phyloP scores from a whole-genome alignment of 352 stramenopile species.

The Phytopythium cucurbitacearum region DNA sequence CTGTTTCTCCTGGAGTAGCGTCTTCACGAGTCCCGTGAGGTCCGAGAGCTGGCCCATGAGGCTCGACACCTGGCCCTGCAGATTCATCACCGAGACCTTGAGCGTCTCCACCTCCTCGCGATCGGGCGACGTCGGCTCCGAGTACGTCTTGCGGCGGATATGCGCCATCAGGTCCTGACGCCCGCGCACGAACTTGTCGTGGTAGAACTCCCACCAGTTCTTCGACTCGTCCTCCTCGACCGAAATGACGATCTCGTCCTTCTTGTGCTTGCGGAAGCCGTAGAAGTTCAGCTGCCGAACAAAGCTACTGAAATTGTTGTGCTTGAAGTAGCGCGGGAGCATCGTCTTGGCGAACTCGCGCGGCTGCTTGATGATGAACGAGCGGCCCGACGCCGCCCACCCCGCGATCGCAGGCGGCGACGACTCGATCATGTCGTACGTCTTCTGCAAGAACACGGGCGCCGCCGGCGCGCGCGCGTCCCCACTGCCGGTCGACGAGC shows the following conservation, averaged over 20 bases:
- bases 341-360: constrained; percentile 90
- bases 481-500: constrained; percentile 8
- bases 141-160: constrained; percentile 88
- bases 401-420: constrained; percentile 66
- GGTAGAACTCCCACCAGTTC: constrained; percentile 91
- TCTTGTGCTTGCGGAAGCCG: constrained; percentile 92
- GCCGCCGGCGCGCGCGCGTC: constrained; percentile 15
- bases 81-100: constrained; percentile 68
- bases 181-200: constrained; percentile 87
- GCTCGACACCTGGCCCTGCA: constrained; percentile 69
- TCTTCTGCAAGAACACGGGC: constrained; percentile 91
- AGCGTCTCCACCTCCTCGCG: constrained; percentile 75
- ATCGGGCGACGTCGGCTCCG: constrained; percentile 68
- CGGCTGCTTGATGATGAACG: constrained; percentile 91
- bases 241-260: constrained; percentile 84
- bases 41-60: constrained; percentile 77
- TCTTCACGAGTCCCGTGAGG: constrained; percentile 71
- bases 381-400: constrained; percentile 78
- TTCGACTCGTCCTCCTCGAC: constrained; percentile 71
- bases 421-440: constrained; percentile 92
- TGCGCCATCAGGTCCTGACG: constrained; percentile 83
- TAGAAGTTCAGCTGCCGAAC: constrained; percentile 94
- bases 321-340: constrained; percentile 92
- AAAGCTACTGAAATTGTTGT: constrained; percentile 94
- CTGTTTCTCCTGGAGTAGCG: constrained; percentile 56